phyloP scores from a whole-genome alignment of 257 asterid species.

The Plantago elongata region DNA sequence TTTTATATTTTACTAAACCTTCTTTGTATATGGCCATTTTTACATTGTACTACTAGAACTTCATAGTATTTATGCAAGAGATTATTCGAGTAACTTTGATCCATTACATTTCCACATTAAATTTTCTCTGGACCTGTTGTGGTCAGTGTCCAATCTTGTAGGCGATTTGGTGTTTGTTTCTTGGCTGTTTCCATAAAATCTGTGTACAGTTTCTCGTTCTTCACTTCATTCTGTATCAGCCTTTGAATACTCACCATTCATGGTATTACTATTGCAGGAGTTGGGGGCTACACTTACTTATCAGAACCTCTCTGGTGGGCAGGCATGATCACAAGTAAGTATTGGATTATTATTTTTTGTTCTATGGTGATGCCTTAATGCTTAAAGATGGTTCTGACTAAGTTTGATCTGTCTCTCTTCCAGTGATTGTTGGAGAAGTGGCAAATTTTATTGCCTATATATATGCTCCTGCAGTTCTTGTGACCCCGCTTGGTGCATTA shows the following conservation, averaged over 20 bases:
- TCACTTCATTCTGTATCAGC: not conserved
- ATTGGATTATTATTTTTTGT: not conserved
- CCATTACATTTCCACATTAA: not conserved
- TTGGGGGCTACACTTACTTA: conserved; percentile 81
- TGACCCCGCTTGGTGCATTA: conserved; percentile 87
- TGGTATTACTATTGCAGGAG: conserved; percentile 43
- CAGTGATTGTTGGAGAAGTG: conserved; percentile 84
- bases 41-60: not conserved
- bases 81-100: not conserved
- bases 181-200: not conserved
- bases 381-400: not conserved
- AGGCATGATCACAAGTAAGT: conserved; percentile 86
- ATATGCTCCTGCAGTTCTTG: conserved; percentile 92
- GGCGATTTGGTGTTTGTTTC: not conserved
- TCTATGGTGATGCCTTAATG: not conserved
- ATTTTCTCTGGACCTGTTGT: not conserved
- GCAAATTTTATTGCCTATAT: conserved; percentile 87
- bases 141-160: not conserved
- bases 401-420: conserved; percentile 14
- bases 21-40: not conserved
- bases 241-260: not conserved
- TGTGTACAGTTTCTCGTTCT: not conserved
- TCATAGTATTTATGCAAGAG: not conserved
- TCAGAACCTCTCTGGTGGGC: conserved; percentile 95
- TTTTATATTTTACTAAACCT: not conserved